phyloP scores from a whole-genome alignment of 106 monocot species.

The Dioscorea alata region DNA sequence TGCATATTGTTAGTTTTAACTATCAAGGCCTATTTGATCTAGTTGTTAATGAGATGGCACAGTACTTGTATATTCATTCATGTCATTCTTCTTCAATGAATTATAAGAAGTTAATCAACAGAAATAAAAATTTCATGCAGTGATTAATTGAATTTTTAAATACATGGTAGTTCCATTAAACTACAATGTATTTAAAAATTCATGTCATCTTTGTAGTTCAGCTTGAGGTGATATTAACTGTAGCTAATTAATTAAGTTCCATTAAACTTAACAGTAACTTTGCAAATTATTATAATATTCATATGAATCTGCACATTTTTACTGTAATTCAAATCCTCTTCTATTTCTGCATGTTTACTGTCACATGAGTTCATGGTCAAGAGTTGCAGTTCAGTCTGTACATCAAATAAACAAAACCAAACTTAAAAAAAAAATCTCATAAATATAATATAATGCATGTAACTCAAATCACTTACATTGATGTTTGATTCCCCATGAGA shows the following conservation, averaged over 20 bases:
- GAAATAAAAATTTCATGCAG: too few species aligned
- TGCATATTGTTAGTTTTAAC: too few species aligned
- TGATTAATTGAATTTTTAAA: too few species aligned
- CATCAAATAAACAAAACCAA: not conserved
- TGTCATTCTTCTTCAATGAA: not conserved
- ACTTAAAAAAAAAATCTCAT: not conserved
- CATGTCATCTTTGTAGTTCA: slow-evolving; percentile 28
- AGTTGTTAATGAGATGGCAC: too few species aligned
- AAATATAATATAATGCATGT: not conserved
- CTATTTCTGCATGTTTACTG: not conserved
- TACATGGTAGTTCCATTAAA: too few species aligned
- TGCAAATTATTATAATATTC: not conserved
- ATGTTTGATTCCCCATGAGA: not conserved
- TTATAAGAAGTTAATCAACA: not conserved
- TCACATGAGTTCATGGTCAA: not conserved
- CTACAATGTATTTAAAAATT: too few species aligned
- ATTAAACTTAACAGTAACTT: not conserved
- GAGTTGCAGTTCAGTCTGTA: slow-evolving; percentile 23
- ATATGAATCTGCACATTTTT: not conserved
- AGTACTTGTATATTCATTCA: not conserved
- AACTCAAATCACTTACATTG: slow-evolving; percentile 10
- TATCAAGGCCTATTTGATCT: too few species aligned
- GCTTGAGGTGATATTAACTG: slow-evolving; percentile 13
- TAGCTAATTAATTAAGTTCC: not conserved
- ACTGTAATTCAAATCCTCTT: not conserved